Evolutionary conservation across 2,329 filamentous ascomycete genomes (phyloP), one percentile per base, ranked within the genome.

Genomic region (Arthrobotrys conoides): DNA sequence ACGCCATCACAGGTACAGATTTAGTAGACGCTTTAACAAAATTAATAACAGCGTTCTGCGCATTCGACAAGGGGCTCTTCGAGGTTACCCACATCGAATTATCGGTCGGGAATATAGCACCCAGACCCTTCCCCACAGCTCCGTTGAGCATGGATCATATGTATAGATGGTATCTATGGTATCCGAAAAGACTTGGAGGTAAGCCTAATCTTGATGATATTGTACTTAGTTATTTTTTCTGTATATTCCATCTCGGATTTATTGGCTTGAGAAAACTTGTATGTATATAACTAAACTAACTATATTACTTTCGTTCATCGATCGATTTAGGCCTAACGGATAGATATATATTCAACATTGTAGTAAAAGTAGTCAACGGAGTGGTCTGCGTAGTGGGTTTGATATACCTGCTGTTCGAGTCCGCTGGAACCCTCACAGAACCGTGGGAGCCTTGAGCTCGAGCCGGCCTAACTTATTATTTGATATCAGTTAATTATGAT

Each of bases 81-180:
- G 57, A 61, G 18, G 12, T 61, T 41, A 3, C n/a, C 12, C 57
- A 12, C 4, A 44, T 61, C 9, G 57, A 61, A 14, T 24, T 61
- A 20, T 5, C 22, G 2, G 36, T 61, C 0, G 53, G 53, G 53
- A 59, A 41, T 20, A 3, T 20, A 2, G n/a, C 1, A 10, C n/a
- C 30, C 5, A 22, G 3, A 8, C 27, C 27, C 3, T 30, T 6
- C 27, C 14, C 18, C 12, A 16, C 20, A 4, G 6, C 57, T 5
- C 30, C 27, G n/a, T 10, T 5, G 30, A 3, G n/a, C 18, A 14
- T 22, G 5, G 33, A 61, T 0, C 27, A 61, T n/a, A 14, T 44
- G 12, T 44, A 61, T n/a, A 24, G 57, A 44, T 61, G 57, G 57
- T 61, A 61, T 61, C 20, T 61, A 41, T 61, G 57, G 57, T 3